These are phyloP conservation scores for Suillus luteus DNA, from an alignment of 768 basidiomycete species.

Conservation along the genomic window DNA sequence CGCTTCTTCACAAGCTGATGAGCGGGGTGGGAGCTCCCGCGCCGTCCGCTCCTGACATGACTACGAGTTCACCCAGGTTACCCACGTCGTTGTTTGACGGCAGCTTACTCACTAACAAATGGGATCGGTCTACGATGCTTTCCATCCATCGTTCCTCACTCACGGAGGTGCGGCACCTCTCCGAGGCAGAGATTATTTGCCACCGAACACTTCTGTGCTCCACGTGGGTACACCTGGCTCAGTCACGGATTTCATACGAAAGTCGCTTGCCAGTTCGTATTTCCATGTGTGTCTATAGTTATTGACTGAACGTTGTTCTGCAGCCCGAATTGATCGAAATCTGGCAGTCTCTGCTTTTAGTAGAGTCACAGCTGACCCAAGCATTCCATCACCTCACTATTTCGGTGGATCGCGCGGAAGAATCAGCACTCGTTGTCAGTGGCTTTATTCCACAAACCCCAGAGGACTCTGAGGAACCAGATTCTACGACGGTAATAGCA, in stretches of 20 bases:
- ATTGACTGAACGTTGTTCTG: conserved; percentile 11
- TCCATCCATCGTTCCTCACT: conserved; percentile 28
- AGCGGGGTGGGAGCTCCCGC: conserved; percentile 22
- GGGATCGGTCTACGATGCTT: conserved; percentile 26
- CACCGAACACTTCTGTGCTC: conserved; percentile 36
- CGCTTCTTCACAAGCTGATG: conserved; percentile 40
- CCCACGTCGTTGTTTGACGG: conserved; percentile 47
- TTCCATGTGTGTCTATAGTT: conserved; percentile 3
- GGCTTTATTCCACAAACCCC: conserved; percentile 34
- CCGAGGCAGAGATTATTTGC: conserved; percentile 39
- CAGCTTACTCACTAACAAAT: conserved; percentile 34
- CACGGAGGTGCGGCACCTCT: conserved; percentile 34
- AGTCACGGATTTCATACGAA: conserved; percentile 16
- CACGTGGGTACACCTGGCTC: conserved; percentile 39
- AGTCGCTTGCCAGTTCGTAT: conserved; percentile 29
- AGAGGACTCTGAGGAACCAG: neutral
- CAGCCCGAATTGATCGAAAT: conserved; percentile 43
- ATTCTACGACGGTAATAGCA: conserved; percentile 19
- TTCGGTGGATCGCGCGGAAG: conserved; percentile 35
- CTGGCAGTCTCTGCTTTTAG: conserved; percentile 63
- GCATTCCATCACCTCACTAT: conserved; percentile 38
- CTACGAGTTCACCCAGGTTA: conserved; percentile 12
- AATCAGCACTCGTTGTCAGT: conserved; percentile 37
- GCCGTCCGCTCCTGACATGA: neutral
- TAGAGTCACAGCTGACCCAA: conserved; percentile 45